Base-by-base conservation (phyloP, 2,329 filamentous ascomycete species). In the Talaromyces sp. region DNA sequence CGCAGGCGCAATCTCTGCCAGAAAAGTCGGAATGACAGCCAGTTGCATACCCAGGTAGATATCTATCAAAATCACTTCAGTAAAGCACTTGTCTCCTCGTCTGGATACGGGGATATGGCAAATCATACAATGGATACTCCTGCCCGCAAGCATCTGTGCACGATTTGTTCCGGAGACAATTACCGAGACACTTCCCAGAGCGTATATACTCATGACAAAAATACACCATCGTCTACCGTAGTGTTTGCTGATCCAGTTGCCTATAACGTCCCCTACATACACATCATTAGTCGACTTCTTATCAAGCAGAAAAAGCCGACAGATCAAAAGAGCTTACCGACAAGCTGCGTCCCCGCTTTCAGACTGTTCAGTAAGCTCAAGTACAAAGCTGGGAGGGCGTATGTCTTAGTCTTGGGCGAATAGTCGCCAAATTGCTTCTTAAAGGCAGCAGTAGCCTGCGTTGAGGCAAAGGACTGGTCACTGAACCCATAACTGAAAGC, bases 11-110 rank as follows among this genome's bases (percentile, higher is more conserved):
- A 23, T 70, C 72, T 48, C 71, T 66, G 60, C 64, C 58, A 64
- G 67, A 67, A 65, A 73, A 60, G 72, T 69, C 0, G 77, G 77
- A 0, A 77, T 72, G 1, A 77, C 67, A 0, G 77, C 72, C n/a
- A 79, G 66, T 63, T 79, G 75, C 71, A 77, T 78, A 18, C 76
- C 77, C 12, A 78, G 68, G 55, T 79, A 79, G 44, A 59, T 48
- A 39, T 59, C 42, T 59, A 48, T n/a, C 7, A 21, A n/a, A n/a
- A 18, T 35, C 3, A 21, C 16, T 6, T 48, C 18, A 59, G 42
- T 25, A n/a, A 28, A 16, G 33, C 14, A 28, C 48, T 28, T n/a
- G 16, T 5, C 31, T 18, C 3, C 16, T 7, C 23, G 11, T 48
- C 21, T 28, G n/a, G n/a, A n/a, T n/a, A n/a, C n/a, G n/a, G n/a